Evolutionary conservation across 306 rosid species (phyloP), one percentile per base, ranked within the genome.

Genomic region (Glycine latifolia): DNA sequence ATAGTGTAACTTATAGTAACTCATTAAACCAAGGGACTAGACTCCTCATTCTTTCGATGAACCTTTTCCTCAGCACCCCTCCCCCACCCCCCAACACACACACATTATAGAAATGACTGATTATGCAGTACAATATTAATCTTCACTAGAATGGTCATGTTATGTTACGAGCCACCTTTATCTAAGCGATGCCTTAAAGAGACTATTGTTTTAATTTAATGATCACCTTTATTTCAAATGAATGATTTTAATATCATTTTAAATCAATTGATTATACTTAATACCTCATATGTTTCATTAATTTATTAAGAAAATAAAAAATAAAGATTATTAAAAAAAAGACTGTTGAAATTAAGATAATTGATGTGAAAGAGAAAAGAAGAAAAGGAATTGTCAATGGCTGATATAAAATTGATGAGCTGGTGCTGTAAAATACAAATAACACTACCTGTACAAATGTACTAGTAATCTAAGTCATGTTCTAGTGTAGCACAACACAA

Each of bases 311-410:
- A 20, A 20, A 20, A 20, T 20, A 20, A 20, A 20, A 20, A 20
- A 20, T 20, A 20, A 20, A 20, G 0, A 20, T 20, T 20, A n/a
- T 20, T 17, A 39, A 20, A 79, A 44, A 55, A n/a, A 37, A 65
- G 69, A 65, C 10, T 10, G 43, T 10, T 65, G 20, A 49, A 35
- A 77, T 16, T 47, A 37, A 35, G 72, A 11, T 20, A 12, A 35
- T 10, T 50, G 17, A 39, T 3, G 44, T 3, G 11, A 73, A 73
- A 75, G 31, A 54, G 6, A 53, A 15, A 67, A 16, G 26, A 31
- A 50, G 65, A 67, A 65, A 67, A 67, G 37, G 44, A 67, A 48
- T 33, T 33, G 48, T n/a, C 71, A 26, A 48, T 76, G 56, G 7
- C 39, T 67, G 43, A 77, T 15, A 49, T 39, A 17, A 66, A 63